A percentile compares a stretch with the other conserved stretches of the same genome.
phyloP scores from a whole-genome alignment of 2,329 filamentous ascomycete species.

The Cytospora schulzeri region DNA sequence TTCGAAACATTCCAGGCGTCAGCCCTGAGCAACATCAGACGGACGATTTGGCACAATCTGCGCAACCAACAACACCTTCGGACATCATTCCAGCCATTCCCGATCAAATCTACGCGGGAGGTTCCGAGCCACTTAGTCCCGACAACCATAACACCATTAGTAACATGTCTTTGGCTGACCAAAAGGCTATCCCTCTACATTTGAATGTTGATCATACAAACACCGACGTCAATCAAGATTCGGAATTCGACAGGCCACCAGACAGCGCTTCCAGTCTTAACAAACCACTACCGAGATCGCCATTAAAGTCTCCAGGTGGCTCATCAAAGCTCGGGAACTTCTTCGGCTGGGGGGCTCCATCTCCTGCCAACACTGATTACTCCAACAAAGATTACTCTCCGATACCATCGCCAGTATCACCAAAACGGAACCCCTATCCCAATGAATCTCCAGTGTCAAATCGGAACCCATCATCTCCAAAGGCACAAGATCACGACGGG shows the following conservation, averaged over 20 bases:
- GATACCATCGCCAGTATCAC: conserved; percentile 55
- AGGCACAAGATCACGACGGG: conserved; percentile 45
- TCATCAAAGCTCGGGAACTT: conserved; percentile 53
- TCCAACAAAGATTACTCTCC: conserved; percentile 50
- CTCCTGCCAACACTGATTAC: conserved; percentile 51
- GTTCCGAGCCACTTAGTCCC: conserved; percentile 36
- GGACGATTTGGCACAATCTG: conserved; percentile 39
- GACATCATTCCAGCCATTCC: conserved; percentile 43
- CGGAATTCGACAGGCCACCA: conserved; percentile 29
- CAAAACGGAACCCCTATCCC: conserved; percentile 41
- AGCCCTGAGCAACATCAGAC: conserved; percentile 50
- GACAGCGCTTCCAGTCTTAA: conserved; percentile 43
- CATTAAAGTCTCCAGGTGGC: conserved; percentile 54
- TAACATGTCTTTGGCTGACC: conserved; percentile 52
- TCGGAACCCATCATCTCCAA: conserved; percentile 42
- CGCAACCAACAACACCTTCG: conserved; percentile 46
- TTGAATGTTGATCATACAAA: conserved; percentile 51
- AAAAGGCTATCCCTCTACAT: conserved; percentile 55
- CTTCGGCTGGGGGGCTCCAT: conserved; percentile 56
- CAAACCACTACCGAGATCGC: conserved; percentile 59
- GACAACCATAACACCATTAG: conserved; percentile 42
- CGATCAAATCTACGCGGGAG: conserved; percentile 22
- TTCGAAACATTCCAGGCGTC: conserved; percentile 44
- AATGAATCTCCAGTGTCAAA: conserved; percentile 47
- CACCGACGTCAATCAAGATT: conserved; percentile 32